Conservation (phyloP, 495 filamentous ascomycete genomes). For the Apodospora peruviana region DNA sequence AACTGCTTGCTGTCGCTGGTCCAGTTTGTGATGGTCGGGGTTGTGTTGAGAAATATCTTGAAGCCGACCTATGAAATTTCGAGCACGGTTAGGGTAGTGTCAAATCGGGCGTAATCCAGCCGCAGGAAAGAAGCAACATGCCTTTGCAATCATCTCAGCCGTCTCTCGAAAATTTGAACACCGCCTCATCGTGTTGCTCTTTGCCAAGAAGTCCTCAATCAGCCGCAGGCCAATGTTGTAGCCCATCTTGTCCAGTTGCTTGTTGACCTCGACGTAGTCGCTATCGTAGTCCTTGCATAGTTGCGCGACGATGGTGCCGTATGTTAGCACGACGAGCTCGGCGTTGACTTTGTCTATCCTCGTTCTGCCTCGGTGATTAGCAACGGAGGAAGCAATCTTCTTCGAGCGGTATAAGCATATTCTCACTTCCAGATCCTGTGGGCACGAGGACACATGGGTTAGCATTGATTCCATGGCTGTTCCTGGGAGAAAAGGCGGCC, state of each 20-base stretch:
- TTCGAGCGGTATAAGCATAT: neutral
- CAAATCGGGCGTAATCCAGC: too few relatives aligned
- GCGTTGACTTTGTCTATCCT: conserved; percentile 72
- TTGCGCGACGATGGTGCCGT: conserved; percentile 95
- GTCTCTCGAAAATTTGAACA: conserved; percentile 94
- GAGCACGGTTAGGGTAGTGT: too few relatives aligned
- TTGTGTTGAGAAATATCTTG: conserved; percentile 97
- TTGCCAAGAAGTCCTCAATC: conserved; percentile 97
- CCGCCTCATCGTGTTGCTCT: conserved; percentile 73
- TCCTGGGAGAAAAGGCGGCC: neutral
- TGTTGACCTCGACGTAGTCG: conserved; percentile 91
- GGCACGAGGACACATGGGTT: neutral
- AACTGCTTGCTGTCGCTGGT: conserved; percentile 93
- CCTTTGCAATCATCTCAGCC: conserved; percentile 93
- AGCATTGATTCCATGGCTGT: neutral
- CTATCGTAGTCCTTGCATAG: conserved; percentile 92
- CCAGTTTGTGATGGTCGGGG: conserved; percentile 94
- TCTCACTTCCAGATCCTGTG: conserved; percentile 95
- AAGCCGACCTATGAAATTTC: conserved; percentile 74
- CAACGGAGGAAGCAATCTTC: neutral
- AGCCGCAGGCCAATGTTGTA: conserved; percentile 96
- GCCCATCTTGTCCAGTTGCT: conserved; percentile 97
- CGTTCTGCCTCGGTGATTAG: conserved; percentile 40
- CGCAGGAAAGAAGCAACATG: conserved; percentile 25
- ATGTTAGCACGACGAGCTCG: conserved; percentile 93